Evolutionary conservation across 2,329 filamentous ascomycete genomes (phyloP), one percentile per base, ranked within the genome.

Genomic region (Chaetomiaceae sp.): DNA sequence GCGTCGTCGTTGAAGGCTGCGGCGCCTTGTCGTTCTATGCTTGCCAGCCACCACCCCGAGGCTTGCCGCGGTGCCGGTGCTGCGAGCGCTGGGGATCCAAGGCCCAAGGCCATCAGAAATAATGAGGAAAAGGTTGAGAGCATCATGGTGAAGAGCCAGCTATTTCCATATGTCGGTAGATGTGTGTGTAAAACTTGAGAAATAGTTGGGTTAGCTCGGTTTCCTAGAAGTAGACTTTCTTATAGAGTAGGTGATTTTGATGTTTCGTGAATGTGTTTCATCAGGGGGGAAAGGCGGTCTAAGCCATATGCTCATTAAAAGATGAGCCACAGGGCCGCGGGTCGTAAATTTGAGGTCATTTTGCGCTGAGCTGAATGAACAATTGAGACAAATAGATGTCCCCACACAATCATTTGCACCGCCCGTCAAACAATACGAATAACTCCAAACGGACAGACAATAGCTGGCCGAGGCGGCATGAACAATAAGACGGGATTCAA

Each of bases 11-110:
- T 70, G 65, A 85, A 95, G 27, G 87, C 81, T 38, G 84, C 78
- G 2, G 72, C 70, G 53, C 89, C 90, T 62, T 89, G 81, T 36
- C 86, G 85, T 62, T 83, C 66, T 64, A 94, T 85, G 57, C 75
- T 75, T 32, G 80, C 76, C 52, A 94, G 69, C 89, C 89, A 95
- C 77, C 86, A 94, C 64, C 69, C 72, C 5, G 78, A 76, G 6
- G 43, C 61, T 45, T 32, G 59, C 54, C 23, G 58, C 42, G 48
- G 63, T 32, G 53, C 58, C 6, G 68, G 66, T 18, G 71, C 71
- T 18, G 64, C 58, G 11, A 63, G 62, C 4, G 66, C 61, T 29
- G 66, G 62, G 18, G 69, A 64, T 45, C 73, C 67, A 54, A 76
- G 71, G 64, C 72, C 66, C 59, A 75, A 57, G 57, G 74, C 74